phyloP scores from a whole-genome alignment of 2,329 filamentous ascomycete species.

The Chrysoporthe deuterocubensis region DNA sequence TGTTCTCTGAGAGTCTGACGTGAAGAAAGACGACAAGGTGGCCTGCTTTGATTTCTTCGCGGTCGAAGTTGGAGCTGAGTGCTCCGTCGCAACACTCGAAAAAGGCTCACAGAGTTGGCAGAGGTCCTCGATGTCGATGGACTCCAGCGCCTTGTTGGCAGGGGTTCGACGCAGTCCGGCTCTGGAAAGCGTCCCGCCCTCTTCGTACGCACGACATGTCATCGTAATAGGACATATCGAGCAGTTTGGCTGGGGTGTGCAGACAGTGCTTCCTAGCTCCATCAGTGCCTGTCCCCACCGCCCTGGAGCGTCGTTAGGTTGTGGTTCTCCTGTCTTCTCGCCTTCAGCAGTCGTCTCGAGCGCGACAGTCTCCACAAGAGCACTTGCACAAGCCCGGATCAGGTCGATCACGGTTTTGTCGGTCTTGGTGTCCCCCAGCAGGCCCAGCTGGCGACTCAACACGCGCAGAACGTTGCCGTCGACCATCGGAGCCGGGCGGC shows the following conservation, averaged over 20 bases:
- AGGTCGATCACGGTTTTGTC: constrained; percentile 57
- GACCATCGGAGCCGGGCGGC: constrained; percentile 61
- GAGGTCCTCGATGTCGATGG: constrained; percentile 54
- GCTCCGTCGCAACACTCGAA: constrained; percentile 40
- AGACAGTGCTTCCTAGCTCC: constrained; percentile 68
- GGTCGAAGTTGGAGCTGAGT: constrained; percentile 17
- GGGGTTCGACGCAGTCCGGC: not conserved
- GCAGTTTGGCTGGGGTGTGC: constrained; percentile 63
- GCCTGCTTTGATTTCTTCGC: constrained; percentile 34
- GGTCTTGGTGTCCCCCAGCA: constrained; percentile 60
- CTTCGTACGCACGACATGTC: constrained; percentile 56
- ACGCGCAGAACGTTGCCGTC: constrained; percentile 68
- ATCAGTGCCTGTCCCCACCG: constrained; percentile 68
- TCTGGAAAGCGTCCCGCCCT: constrained; percentile 45
- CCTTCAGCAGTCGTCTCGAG: constrained; percentile 37
- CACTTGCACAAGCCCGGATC: constrained; percentile 62
- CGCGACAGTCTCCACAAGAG: constrained; percentile 57
- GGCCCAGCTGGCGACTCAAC: constrained; percentile 61
- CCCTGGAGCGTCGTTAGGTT: constrained; percentile 56
- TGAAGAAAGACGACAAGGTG: constrained; percentile 42
- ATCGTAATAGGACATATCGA: constrained; percentile 52
- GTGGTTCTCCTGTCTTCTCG: constrained; percentile 22
- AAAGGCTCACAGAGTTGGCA: constrained; percentile 55
- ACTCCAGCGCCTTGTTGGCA: not conserved
- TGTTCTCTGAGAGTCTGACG: not conserved